Evolutionary conservation across 768 basidiomycete genomes (phyloP).

Genomic region (Phallus indusiatus): DNA sequence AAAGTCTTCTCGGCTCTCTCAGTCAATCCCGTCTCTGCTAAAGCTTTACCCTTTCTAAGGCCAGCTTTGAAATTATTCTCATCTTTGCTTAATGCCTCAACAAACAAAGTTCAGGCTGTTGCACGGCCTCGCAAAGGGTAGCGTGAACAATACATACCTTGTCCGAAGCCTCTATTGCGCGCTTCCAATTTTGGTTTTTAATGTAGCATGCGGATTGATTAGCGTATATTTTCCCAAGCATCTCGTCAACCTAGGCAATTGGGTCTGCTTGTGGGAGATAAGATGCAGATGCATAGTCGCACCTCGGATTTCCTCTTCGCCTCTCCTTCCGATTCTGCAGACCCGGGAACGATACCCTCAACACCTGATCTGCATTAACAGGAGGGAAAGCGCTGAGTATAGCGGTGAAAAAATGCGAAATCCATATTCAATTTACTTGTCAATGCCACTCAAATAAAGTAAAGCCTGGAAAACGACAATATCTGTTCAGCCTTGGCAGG

Average conservation of each 20-base stretch:
- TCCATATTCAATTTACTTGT: conserved; percentile 47
- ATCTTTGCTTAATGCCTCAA: conserved; percentile 66
- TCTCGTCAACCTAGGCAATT: conserved; percentile 49
- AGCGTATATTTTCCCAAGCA: conserved; percentile 74
- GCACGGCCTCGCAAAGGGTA: too few species aligned
- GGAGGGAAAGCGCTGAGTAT: background rate
- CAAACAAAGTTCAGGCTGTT: background rate
- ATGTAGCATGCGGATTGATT: conserved; percentile 83
- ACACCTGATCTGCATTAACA: conserved; percentile 9
- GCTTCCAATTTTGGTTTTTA: conserved; percentile 71
- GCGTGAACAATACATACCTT: conserved; percentile 34
- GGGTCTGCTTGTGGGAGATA: background rate
- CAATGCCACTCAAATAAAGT: conserved; percentile 64
- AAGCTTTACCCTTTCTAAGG: conserved; percentile 73
- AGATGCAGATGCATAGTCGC: conserved; percentile 7
- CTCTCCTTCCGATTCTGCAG: background rate
- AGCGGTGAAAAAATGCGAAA: background rate
- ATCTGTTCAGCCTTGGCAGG: background rate
- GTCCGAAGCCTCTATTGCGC: conserved; percentile 72
- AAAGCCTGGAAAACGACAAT: conserved; percentile 38
- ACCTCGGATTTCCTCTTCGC: conserved; percentile 63
- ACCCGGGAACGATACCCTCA: background rate
- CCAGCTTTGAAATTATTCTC: conserved; percentile 68
- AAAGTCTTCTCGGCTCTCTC: conserved; percentile 64
- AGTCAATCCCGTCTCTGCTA: conserved; percentile 66